Conservation (phyloP, 805 yeast species). For the Starmerella sp. region DNA sequence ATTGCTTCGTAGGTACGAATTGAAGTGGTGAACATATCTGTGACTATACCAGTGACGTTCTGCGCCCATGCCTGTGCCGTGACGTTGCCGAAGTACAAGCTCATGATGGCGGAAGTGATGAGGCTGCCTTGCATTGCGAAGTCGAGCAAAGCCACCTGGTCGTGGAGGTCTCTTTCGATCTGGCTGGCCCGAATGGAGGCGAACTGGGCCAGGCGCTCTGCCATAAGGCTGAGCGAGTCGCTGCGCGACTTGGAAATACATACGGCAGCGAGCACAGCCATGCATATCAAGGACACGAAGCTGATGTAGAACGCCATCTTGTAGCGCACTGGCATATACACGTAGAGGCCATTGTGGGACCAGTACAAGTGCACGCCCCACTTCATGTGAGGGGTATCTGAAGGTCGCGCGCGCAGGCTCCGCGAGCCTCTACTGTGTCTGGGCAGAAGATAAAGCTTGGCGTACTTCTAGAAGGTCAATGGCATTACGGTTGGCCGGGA, state of each 20-base stretch:
- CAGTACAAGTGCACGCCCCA: background rate
- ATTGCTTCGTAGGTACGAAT: conserved; percentile 10
- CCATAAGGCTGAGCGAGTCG: conserved; percentile 15
- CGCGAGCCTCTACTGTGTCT: background rate
- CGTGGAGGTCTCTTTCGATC: conserved; percentile 12
- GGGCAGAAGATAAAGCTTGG: too few species aligned
- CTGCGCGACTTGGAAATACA: conserved; percentile 12
- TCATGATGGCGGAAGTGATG: conserved; percentile 8
- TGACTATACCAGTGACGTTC: conserved; percentile 1
- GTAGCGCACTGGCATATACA: background rate
- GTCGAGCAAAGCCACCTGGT: conserved; percentile 5
- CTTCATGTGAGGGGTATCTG: background rate
- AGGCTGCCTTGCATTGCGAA: conserved; percentile 7
- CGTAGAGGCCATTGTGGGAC: background rate
- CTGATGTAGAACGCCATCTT: conserved; percentile 20
- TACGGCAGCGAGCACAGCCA: conserved; percentile 12
- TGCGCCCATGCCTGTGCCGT: conserved; percentile 10
- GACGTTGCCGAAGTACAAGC: conserved; percentile 10
- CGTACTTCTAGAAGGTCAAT: too few species aligned
- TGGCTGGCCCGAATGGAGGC: conserved; percentile 19
- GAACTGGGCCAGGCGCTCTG: conserved; percentile 15
- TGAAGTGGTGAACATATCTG: conserved; percentile 8
- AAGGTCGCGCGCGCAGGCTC: too few species aligned
- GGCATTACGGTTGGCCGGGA: too few species aligned
- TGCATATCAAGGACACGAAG: conserved; percentile 14